Evolutionary conservation across 1,139 yeast genomes (phyloP), one percentile per base, ranked within the genome.

Genomic region (Williopsis jadinii): DNA sequence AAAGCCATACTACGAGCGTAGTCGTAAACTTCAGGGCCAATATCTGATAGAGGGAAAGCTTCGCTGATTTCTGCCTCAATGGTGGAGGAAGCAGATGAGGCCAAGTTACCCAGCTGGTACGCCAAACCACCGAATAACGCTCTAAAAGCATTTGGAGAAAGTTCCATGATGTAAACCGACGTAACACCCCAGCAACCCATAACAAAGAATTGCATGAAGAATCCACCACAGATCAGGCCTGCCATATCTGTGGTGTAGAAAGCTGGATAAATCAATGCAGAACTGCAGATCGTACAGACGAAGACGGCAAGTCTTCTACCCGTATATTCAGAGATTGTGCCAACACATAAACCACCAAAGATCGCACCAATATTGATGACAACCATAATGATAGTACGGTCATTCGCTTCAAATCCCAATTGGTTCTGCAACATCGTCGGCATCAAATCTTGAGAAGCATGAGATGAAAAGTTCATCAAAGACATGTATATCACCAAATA

Each of bases 171-270:
- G 54, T 75, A 77, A 37, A 73, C 66, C 28, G 80, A 77, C 42
- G 71, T 64, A 33, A 73, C 70, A 47, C 79, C 77, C 77, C 79
- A 75, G 26, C 72, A 68, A 36, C 80, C 80, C 63, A 73, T 75
- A 11, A 85, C 90, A 51, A 78, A 79, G 58, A 80, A 77, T 62
- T 85, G 95, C 56, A 84, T 64, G 66, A 82, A 82, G 63, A 84
- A 85, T 1, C 74, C 92, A 43, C 84, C 80, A n/a, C 71, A 90
- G 88, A 58, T 83, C 73, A 53, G 79, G 68, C 41, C 79, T 80
- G 38, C 52, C 40, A 30, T 39, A 9, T 41, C 30, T n/a, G 32
- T 41, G 11, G 60, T 52, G 50, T 70, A 70, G 33, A 72, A 76
- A 63, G 79, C 71, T 35, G 80, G 80, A 48, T 75, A 75, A 32